Evolutionary conservation across 1,139 yeast species (phyloP).

Genomic region (Protomyces arabidopsidicola): DNA sequence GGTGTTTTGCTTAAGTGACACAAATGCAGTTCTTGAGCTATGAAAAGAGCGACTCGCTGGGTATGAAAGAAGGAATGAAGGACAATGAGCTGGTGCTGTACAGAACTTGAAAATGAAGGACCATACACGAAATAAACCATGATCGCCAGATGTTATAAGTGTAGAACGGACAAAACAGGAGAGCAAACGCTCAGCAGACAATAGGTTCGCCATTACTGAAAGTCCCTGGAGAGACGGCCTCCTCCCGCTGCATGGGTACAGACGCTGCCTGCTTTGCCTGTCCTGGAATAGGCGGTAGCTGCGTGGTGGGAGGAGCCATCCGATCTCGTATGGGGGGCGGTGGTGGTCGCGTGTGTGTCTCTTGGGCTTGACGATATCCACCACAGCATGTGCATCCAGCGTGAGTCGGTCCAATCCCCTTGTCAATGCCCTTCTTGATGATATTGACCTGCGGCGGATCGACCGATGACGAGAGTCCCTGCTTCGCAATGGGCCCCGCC

Average conservation of each 20-base stretch:
- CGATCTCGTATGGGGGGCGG: neutral
- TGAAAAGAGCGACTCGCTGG: neutral
- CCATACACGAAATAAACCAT: too few species aligned
- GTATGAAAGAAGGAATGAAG: neutral
- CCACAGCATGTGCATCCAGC: slow-evolving; percentile 22
- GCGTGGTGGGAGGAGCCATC: neutral
- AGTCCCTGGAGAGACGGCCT: too few species aligned
- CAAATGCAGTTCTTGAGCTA: neutral
- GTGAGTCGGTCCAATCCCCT: slow-evolving; percentile 20
- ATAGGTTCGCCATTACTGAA: too few species aligned
- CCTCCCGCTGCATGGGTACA: neutral
- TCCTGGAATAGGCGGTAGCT: neutral
- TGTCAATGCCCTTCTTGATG: slow-evolving; percentile 22
- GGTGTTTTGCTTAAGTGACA: neutral
- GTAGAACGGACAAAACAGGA: too few species aligned
- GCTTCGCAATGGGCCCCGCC: neutral
- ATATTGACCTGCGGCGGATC: slow-evolving; percentile 2
- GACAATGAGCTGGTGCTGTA: neutral
- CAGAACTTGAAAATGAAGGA: too few species aligned
- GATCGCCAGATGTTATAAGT: too few species aligned
- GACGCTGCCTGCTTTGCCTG: too few species aligned
- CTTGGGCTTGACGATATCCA: neutral
- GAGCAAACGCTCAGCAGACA: too few species aligned
- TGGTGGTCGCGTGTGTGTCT: neutral
- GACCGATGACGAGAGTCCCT: neutral